Base-by-base conservation (phyloP, 176 grass and related monocot genomes). In the Oryza brachyantha region DNA sequence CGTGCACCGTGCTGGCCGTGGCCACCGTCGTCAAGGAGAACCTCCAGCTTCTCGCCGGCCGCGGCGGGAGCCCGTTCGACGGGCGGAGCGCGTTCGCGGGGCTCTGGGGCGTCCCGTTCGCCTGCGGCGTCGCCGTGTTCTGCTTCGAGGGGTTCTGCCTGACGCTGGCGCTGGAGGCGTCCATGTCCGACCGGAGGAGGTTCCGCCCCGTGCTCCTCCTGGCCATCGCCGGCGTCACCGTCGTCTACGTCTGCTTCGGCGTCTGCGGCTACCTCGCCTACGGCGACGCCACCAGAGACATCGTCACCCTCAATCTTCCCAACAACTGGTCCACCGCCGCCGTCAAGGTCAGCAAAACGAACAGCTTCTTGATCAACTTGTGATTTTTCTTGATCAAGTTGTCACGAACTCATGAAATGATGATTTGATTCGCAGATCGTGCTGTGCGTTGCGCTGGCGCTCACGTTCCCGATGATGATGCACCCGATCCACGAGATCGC, bases 91-190 rank as follows among this genome's bases (percentile, higher is more conserved):
- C 89, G 5, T 64, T 97, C 10, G 88, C 70, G 59, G 89, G 89
- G 0, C 29, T 85, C 73, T 88, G 86, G 91, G 86, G 86, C 39
- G 65, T 94, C n/a, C 79, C 91, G 21, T 97, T 94, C 69, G 94
- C 86, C 1, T 81, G 58, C 82, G 89, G 94, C 1, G 84, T 97
- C 84, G 89, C 87, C 1, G 89, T 97, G 9, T 94, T 97, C 82
- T 97, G 94, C 84, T 97, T 92, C 74, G 91, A 94, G 78, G 94
- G 94, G 3, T 97, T 97, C 87, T 86, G 86, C 89, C 81, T 94
- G 65, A 94, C 91, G 64, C 83, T 97, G 22, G 89, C 89, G 34
- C 86, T 94, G 61, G 94, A 97, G 79, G 86, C 87, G 38, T 94
- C 94, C 35, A 94, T 97, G 89, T 60, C 86, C 3, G 31, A 32